phyloP scores from a whole-genome alignment of 768 basidiomycete genomes.

The Mycena crocata region DNA sequence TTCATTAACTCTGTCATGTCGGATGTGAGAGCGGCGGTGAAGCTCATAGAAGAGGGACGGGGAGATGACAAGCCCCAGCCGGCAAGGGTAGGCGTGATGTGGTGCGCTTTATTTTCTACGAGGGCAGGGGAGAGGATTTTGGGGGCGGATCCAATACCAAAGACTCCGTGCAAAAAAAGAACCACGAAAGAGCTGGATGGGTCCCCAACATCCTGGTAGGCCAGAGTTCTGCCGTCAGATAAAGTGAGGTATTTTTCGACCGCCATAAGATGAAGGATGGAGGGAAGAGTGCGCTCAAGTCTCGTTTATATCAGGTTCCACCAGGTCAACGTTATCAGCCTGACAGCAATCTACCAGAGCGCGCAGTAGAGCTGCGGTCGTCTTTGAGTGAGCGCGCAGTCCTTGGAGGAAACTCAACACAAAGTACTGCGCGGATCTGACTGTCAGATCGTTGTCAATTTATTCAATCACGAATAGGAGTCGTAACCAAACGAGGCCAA shows the following conservation, averaged over 20 bases:
- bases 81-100: slow-evolving; percentile 64
- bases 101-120: slow-evolving; percentile 55
- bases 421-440: no score
- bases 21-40: slow-evolving; percentile 46
- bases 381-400: no score
- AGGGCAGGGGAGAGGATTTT: slow-evolving; percentile 46
- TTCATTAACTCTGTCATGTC: slow-evolving; percentile 54
- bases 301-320: no score
- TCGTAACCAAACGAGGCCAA: no score
- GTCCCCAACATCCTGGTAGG: slow-evolving; percentile 66
- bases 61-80: slow-evolving; percentile 61
- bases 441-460: no score
- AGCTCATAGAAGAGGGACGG: slow-evolving; percentile 42
- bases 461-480: no score
- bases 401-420: no score
- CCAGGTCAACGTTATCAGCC: no score
- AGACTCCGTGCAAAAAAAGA: slow-evolving; percentile 68
- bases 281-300: no score
- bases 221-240: slow-evolving; percentile 60
- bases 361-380: no score
- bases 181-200: slow-evolving; percentile 59
- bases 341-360: no score
- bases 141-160: slow-evolving; percentile 60
- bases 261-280: slow-evolving; percentile 1
- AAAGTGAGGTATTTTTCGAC: slow-evolving; percentile 52